These are phyloP conservation scores for Aspergillus sp. DNA, from an alignment of 2,329 filamentous ascomycete genomes.

Conservation along the genomic window DNA sequence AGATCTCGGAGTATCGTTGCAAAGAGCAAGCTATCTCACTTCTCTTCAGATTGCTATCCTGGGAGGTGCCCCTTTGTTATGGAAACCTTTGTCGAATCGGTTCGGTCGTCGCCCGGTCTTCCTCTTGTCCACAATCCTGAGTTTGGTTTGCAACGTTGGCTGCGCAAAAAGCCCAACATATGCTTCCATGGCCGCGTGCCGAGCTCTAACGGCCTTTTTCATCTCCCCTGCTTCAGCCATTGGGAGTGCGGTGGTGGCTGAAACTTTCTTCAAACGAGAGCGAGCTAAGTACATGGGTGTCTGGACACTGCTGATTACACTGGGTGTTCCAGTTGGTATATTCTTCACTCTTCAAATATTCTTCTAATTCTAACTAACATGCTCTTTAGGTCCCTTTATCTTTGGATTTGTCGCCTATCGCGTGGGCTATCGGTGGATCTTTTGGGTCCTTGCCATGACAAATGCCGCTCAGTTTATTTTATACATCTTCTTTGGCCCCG, in stretches of 20 bases:
- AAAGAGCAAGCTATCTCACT: conserved; percentile 50
- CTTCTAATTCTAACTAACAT: not conserved
- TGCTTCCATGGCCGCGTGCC: conserved; percentile 45
- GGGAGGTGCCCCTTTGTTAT: conserved; percentile 37
- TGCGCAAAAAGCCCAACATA: conserved; percentile 50
- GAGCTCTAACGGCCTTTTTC: conserved; percentile 52
- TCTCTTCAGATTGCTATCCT: conserved; percentile 53
- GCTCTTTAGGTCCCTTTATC: conserved; percentile 33
- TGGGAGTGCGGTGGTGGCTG: conserved; percentile 54
- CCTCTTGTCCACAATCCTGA: not conserved
- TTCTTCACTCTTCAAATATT: conserved; percentile 7
- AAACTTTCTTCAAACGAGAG: conserved; percentile 55
- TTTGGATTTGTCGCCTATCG: conserved; percentile 46
- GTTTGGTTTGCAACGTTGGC: conserved; percentile 43
- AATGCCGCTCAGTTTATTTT: conserved; percentile 54
- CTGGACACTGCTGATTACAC: conserved; percentile 51
- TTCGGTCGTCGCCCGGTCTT: conserved; percentile 2
- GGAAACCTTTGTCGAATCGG: conserved; percentile 1
- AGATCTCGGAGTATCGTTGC: conserved; percentile 47
- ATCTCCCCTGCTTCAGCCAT: conserved; percentile 52
- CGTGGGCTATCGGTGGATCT: conserved; percentile 55
- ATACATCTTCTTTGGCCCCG: conserved; percentile 53
- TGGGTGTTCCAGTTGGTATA: conserved; percentile 40
- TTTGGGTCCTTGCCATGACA: conserved; percentile 55
- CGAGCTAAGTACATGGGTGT: conserved; percentile 53